A percentile compares a stretch with the other conserved stretches of the same genome.
phyloP scores from a whole-genome alignment of 306 rosid genomes.

The Begonia loranthoides region DNA sequence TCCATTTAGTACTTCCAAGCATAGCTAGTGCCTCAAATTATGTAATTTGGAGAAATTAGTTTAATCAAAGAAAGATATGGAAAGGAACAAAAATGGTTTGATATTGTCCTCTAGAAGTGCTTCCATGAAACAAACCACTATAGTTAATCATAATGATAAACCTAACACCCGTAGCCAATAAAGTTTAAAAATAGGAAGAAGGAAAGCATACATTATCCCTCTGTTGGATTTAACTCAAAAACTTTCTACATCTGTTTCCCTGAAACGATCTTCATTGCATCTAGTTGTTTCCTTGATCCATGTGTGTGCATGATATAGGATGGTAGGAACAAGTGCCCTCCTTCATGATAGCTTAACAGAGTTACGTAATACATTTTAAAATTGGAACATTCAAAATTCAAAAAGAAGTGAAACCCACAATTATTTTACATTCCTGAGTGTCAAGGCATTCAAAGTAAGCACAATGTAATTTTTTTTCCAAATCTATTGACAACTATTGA shows the following conservation, averaged over 20 bases:
- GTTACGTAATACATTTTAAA: slow-evolving; percentile 7
- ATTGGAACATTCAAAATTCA: neutral
- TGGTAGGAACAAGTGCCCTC: slow-evolving; percentile 81
- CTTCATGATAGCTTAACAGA: slow-evolving; percentile 58
- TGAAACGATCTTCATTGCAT: slow-evolving; percentile 39
- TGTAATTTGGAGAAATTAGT: slow-evolving; percentile 1
- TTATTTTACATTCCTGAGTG: slow-evolving; percentile 1
- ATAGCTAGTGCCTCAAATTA: slow-evolving; percentile 58
- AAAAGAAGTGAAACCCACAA: neutral
- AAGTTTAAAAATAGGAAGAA: neutral
- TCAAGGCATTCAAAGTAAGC: neutral
- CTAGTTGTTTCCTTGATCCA: slow-evolving; percentile 70
- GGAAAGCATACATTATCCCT: slow-evolving; percentile 5
- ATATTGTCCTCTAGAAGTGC: neutral
- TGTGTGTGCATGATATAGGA: slow-evolving; percentile 84
- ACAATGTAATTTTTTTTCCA: neutral
- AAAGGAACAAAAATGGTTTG: neutral
- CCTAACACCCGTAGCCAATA: neutral
- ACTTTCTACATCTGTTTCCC: slow-evolving; percentile 59
- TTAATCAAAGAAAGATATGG: neutral
- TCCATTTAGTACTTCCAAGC: slow-evolving; percentile 83
- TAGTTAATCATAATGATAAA: neutral
- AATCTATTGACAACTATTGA: slow-evolving; percentile 1
- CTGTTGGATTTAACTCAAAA: slow-evolving; percentile 38
- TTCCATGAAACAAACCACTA: neutral